Evolutionary conservation across 345 rosid species (phyloP).

Genomic region (Salix brachista): DNA sequence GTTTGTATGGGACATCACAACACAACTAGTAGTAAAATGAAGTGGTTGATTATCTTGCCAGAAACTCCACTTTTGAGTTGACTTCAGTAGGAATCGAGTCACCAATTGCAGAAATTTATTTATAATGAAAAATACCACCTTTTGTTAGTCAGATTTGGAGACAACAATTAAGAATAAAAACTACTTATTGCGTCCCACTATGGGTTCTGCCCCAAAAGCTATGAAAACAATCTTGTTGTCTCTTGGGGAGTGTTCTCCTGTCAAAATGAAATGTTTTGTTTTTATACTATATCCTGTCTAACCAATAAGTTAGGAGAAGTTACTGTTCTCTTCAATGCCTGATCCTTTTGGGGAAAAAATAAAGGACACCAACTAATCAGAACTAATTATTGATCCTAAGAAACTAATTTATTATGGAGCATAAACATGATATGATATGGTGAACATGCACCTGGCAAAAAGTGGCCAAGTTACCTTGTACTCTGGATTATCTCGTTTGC

Average conservation of each 20-base stretch:
- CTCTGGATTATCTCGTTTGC: constrained; percentile 81
- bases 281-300: neutral
- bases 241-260: neutral
- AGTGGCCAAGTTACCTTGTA: constrained; percentile 59
- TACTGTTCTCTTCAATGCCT: neutral
- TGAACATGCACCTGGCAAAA: neutral
- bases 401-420: neutral
- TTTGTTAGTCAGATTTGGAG: neutral
- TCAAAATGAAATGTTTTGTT: neutral
- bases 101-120: neutral
- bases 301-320: neutral
- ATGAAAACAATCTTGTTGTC: neutral
- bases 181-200: neutral
- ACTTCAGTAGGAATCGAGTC: neutral
- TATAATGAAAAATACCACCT: neutral
- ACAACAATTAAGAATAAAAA: neutral
- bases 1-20: neutral
- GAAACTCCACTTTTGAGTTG: neutral
- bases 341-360: neutral
- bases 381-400: neutral
- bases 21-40: neutral
- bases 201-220: neutral
- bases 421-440: neutral
- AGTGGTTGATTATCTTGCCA: neutral
- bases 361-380: neutral